A percentile compares a stretch with the other conserved stretches of the same genome.
phyloP scores from a whole-genome alignment of 805 yeast species.

The Scheffersomyces spartinae region DNA sequence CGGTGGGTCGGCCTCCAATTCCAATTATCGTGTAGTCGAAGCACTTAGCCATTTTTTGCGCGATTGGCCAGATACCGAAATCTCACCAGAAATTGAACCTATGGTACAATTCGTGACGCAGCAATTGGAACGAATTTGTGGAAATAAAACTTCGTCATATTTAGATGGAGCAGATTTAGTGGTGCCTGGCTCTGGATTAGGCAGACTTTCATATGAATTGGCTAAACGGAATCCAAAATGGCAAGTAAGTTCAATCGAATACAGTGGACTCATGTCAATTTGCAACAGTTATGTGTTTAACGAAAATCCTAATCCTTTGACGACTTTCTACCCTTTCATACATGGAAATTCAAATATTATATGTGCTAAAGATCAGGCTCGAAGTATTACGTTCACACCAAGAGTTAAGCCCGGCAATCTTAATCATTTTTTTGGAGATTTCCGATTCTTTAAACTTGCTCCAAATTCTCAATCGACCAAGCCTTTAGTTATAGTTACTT shows the following conservation, averaged over 20 bases:
- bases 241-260: constrained; percentile 50
- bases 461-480: constrained; percentile 18
- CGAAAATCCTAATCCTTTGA: not conserved
- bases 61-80: constrained; percentile 60
- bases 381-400: constrained; percentile 38
- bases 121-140: constrained; percentile 23
- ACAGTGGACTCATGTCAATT: constrained; percentile 62
- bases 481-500: constrained; percentile 47
- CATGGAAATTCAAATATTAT: too few species aligned
- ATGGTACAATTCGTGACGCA: constrained; percentile 38
- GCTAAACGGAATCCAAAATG: constrained; percentile 20
- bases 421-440: constrained; percentile 46
- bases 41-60: constrained; percentile 65
- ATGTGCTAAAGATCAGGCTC: too few species aligned
- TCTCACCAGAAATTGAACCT: constrained; percentile 39
- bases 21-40: constrained; percentile 45
- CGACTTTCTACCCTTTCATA: not conserved
- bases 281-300: constrained; percentile 49
- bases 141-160: too few species aligned
- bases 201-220: constrained; percentile 62
- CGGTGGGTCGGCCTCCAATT: constrained; percentile 11
- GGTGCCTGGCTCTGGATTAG: constrained; percentile 85
- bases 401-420: constrained; percentile 38
- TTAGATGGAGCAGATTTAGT: constrained; percentile 35
- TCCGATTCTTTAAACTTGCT: constrained; percentile 40